Evolutionary conservation across 2,329 filamentous ascomycete species (phyloP).

Genomic region (Talaromyces marneffei): DNA sequence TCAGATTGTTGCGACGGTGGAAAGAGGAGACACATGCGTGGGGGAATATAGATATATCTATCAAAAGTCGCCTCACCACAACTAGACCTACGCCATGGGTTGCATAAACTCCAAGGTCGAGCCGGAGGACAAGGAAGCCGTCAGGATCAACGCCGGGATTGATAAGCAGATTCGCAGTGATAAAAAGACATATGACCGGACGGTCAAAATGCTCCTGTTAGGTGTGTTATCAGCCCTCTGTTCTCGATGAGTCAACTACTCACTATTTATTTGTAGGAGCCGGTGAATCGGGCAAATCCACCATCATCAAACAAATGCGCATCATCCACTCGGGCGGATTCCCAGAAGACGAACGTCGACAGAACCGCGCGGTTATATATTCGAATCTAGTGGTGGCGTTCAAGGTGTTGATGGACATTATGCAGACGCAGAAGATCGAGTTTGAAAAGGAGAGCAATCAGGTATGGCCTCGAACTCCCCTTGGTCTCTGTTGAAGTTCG

Average conservation of each 20-base stretch:
- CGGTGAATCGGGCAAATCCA: constrained; percentile 93
- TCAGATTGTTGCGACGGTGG: not conserved
- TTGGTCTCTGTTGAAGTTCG: not conserved
- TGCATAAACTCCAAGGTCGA: constrained; percentile 41
- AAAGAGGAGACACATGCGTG: not conserved
- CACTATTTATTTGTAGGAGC: constrained; percentile 56
- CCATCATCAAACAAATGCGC: constrained; percentile 97
- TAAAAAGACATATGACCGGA: constrained; percentile 76
- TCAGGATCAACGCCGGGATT: constrained; percentile 57
- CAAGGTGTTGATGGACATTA: constrained; percentile 82
- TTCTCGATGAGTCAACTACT: not conserved
- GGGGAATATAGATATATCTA: not conserved
- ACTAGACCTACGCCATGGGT: constrained; percentile 33
- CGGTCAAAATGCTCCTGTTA: constrained; percentile 88
- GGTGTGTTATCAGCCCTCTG: constrained; percentile 52
- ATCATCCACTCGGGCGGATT: constrained; percentile 94
- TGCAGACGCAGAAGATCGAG: constrained; percentile 74
- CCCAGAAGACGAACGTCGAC: constrained; percentile 78
- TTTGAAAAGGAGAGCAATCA: constrained; percentile 76
- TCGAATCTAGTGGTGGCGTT: constrained; percentile 91
- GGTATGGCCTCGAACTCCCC: constrained; percentile 43
- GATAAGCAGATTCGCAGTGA: constrained; percentile 80
- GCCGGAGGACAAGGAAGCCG: constrained; percentile 36
- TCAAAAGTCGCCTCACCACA: not conserved
- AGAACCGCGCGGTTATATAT: constrained; percentile 94